Evolutionary conservation across 192 early-diverging fungal genomes (phyloP), one percentile per base, ranked within the genome.

Genomic region (Podila epicladia): DNA sequence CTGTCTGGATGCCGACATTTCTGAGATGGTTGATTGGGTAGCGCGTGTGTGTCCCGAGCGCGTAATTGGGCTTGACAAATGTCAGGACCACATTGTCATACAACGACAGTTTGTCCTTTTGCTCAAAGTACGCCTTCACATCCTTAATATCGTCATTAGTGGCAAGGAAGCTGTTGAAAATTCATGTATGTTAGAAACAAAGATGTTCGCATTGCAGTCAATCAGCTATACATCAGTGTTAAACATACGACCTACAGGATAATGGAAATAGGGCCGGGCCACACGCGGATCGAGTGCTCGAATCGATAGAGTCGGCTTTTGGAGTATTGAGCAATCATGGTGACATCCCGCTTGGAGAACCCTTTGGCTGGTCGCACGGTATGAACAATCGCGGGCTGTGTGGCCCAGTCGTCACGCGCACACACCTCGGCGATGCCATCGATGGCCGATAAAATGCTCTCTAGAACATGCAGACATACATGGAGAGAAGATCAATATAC

Each of bases 11-110:
- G 41, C 83, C 88, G 24, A 89, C 59, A 31, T 89, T 89, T 11
- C 88, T 65, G 12, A 89, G 67, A 31, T 83, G 77, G 55, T 89
- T 89, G 57, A 89, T 89, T 11, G 88, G 88, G 58, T 89, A 89
- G 26, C 82, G 71, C 9, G 73, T 64, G 51, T 83, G 82, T 1
- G 67, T 67, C 17, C 65, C 66, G 12, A 53, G 64, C 1, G 77
- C 55, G 53, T 83, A 87, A 17, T 82, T 60, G n/a, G 88, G 88
- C 57, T 89, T 89, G 17, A 89, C 66, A 24, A 88, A 28, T 1
- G 84, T 74, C 50, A 68, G 73, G 22, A 66, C 73, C 24, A 65
- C 57, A 3, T 62, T 71, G 72, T 50, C 65, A 32, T 82, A 82
- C 20, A 82, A 53, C 28, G 20, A 73, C 45, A 37, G 45, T 58